phyloP scores from a whole-genome alignment of 2,329 filamentous ascomycete genomes.

The Sporothrix brasiliensis region DNA sequence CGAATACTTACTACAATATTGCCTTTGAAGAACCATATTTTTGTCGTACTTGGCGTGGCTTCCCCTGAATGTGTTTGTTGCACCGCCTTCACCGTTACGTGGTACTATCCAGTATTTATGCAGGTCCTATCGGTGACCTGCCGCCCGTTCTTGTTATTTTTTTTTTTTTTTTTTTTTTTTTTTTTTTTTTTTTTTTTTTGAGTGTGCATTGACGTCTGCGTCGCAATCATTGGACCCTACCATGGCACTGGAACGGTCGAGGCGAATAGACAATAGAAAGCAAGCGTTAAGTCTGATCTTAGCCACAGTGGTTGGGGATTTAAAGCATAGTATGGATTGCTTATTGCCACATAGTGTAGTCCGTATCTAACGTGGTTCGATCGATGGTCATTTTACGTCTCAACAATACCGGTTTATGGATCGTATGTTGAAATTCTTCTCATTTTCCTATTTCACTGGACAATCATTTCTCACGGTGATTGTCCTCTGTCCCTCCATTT shows the following conservation, averaged over 20 bases:
- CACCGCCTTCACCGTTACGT: not conserved
- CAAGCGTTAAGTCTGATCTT: not conserved
- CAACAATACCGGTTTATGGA: not conserved
- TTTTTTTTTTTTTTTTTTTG: not conserved
- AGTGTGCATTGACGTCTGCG: not conserved
- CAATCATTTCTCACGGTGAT: not conserved
- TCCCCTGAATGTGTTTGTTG: not conserved
- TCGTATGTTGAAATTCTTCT: not conserved
- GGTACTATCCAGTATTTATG: constrained; percentile 8
- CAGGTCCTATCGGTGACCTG: constrained; percentile 4
- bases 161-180: not conserved
- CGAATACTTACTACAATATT: not conserved
- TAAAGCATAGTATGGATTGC: not conserved
- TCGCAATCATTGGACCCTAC: not conserved
- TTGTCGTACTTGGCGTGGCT: not conserved
- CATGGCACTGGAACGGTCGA: not conserved
- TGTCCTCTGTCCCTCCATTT: not conserved
- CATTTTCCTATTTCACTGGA: not conserved
- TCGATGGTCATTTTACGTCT: not conserved
- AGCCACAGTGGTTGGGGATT: not conserved
- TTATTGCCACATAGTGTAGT: not conserved
- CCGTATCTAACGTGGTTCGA: not conserved
- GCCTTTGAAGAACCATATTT: not conserved
- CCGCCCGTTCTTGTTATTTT: not conserved
- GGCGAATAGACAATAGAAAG: not conserved